A percentile compares a stretch with the other conserved stretches of the same genome.
Conservation (phyloP, 1,139 yeast genomes). For the Candida sp. region DNA sequence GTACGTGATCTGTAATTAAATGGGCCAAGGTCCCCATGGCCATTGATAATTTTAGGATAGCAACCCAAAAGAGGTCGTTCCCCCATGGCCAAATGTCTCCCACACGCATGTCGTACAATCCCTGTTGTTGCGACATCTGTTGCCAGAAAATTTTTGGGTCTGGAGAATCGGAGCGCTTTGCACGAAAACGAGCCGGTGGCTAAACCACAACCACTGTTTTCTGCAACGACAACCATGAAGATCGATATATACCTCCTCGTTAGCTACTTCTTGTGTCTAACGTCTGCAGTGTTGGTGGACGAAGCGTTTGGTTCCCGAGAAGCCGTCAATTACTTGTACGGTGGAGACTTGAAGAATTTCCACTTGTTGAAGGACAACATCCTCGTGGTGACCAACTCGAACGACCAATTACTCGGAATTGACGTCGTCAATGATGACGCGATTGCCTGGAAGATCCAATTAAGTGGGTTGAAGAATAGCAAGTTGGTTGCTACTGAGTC, state of each 20-base stretch:
- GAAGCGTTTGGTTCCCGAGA: conserved; percentile 42
- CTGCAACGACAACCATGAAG: background rate
- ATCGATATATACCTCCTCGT: conserved; percentile 4
- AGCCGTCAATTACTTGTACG: conserved; percentile 27
- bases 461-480: conserved; percentile 5
- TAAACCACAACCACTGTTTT: background rate
- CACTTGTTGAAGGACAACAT: conserved; percentile 10
- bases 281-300: conserved; percentile 28
- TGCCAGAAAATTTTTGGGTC: background rate
- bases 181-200: too few species aligned
- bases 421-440: conserved; percentile 14
- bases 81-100: background rate
- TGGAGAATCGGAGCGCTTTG: too few species aligned
- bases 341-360: conserved; percentile 17
- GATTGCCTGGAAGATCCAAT: conserved; percentile 20
- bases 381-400: conserved; percentile 29
- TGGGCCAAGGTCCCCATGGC: too few species aligned
- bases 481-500: conserved; percentile 5
- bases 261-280: conserved; percentile 4
- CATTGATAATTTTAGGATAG: too few species aligned
- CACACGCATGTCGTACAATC: background rate
- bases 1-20: too few species aligned
- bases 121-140: background rate
- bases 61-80: background rate
- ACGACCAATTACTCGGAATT: conserved; percentile 28